Evolutionary conservation across 2,329 filamentous ascomycete genomes (phyloP).

Genomic region (Neonectria ditissima): DNA sequence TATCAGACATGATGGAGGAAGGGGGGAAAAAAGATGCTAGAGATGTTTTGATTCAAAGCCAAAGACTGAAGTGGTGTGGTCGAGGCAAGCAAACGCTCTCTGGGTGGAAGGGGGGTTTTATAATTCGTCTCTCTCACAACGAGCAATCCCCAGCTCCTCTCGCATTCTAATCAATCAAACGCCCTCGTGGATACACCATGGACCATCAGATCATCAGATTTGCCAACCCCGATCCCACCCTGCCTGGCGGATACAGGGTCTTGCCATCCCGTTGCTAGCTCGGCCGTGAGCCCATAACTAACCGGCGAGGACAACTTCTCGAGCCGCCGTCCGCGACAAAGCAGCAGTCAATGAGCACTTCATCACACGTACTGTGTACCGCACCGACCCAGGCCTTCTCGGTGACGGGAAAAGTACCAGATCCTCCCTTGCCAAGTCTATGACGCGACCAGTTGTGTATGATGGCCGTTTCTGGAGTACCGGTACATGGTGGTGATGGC

Average conservation of each 20-base stretch:
- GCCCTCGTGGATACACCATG: background rate
- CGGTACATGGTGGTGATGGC: background rate
- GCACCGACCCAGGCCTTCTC: background rate
- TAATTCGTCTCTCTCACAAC: background rate
- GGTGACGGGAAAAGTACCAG: background rate
- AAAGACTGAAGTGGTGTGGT: background rate
- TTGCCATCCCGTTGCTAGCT: background rate
- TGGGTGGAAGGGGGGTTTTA: background rate
- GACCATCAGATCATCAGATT: background rate
- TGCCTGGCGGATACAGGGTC: background rate
- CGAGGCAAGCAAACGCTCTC: background rate
- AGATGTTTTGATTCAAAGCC: background rate
- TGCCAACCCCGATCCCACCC: no score
- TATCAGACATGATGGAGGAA: conserved; percentile 72
- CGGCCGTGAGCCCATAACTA: background rate
- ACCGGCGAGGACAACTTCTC: background rate
- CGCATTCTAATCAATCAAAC: background rate
- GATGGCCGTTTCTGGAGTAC: background rate
- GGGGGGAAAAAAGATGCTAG: background rate
- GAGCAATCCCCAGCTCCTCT: background rate
- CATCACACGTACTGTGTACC: background rate
- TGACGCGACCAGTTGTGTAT: background rate
- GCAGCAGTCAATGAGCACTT: background rate
- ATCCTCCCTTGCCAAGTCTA: background rate
- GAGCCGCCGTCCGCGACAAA: background rate